Base-by-base conservation (phyloP, 1,139 yeast species). In the Lodderomyces oxycetoniae region DNA sequence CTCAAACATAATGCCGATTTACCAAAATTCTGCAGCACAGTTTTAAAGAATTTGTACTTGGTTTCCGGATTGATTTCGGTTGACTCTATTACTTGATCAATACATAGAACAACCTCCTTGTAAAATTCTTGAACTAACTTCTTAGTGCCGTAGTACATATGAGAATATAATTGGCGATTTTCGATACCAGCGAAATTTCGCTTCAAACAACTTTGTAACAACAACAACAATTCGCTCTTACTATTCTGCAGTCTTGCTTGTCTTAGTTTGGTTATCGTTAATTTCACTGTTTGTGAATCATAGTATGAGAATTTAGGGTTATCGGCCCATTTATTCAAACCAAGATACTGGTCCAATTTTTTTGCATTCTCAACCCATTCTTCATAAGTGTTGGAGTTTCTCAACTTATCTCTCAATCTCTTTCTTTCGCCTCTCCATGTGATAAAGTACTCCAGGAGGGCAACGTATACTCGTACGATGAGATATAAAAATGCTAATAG, bases 131-230 rank as follows among this genome's bases (percentile, higher is more conserved):
- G 73, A 15, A 84, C 78, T 26, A 80, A 53, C 11, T 63, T 53
- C 50, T 84, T 84, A 2, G 94, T 82, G 6, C 93, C 93, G 48
- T 71, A 81, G 53, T 83, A 81, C 33, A 85, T 63, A 54, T 82
- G 88, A 4, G 88, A 78, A 48, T 83, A 84, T 28, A 84, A 59
- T 41, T 76, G 71, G 28, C 83, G 74, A 47, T 82, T 82, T 51
- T 83, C 91, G 5, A 79, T 78, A 0, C 93, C 91, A 5, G 88
- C 89, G 59, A 82, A 84, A 50, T 84, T 84, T 38, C 76, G 66
- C 49, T 80, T 80, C 24, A 83, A 57, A 47, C 91, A 82, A 4
- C 79, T 79, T 46, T 80, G 87, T 19, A 84, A 57, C 10, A 79
- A 58, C 6, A 72, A 57, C 59, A 76, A 62, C 25, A 82, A 51